A percentile compares a stretch with the other conserved stretches of the same genome.
These are phyloP conservation scores for Botrytis squamosa DNA, from an alignment of 2,329 filamentous ascomycete genomes.

Conservation along the genomic window DNA sequence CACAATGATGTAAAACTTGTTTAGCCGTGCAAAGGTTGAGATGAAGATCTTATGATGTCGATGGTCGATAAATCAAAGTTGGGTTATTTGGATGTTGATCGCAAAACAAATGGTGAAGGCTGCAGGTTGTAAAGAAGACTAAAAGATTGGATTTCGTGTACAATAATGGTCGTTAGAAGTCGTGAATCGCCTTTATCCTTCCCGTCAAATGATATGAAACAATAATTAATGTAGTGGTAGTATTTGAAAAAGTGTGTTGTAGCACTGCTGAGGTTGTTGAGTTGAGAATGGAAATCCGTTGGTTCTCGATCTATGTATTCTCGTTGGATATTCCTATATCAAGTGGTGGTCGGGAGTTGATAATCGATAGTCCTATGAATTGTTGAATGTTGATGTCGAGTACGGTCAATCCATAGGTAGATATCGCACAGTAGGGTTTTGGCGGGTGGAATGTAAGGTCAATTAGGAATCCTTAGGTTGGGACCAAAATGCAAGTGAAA, in stretches of 20 bases:
- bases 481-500: background rate
- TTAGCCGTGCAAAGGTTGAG: background rate
- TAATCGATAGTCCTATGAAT: background rate
- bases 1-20: background rate
- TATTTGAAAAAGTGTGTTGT: background rate
- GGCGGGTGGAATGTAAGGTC: background rate
- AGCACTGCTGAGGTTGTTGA: constrained; percentile 4
- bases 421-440: background rate
- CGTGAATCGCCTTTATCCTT: constrained; percentile 19
- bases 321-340: background rate
- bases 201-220: constrained; percentile 12
- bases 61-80: background rate
- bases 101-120: background rate
- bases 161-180: constrained; percentile 17
- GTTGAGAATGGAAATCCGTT: background rate
- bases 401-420: background rate
- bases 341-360: background rate
- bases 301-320: constrained; percentile 2
- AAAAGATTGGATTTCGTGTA: constrained; percentile 8
- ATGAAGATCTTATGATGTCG: background rate
- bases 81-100: background rate
- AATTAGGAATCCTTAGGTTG: background rate
- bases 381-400: constrained; percentile 7
- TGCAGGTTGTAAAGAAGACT: background rate
- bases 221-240: constrained; percentile 10